Conservation (phyloP, 2,329 filamentous ascomycete species). For the Cucurbitaria berberidis region DNA sequence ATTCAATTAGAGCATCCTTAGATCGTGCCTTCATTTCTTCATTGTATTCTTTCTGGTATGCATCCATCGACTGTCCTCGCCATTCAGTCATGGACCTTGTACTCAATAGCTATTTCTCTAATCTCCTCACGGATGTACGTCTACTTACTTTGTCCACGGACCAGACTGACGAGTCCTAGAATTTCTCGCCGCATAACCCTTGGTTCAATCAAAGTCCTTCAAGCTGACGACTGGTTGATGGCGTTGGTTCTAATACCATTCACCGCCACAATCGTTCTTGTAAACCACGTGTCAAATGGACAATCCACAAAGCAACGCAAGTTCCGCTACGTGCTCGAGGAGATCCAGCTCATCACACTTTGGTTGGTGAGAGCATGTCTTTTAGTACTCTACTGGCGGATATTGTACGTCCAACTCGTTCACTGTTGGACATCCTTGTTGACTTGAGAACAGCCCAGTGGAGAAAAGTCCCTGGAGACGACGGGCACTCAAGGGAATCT, state of each 20-base stretch:
- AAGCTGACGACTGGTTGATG: constrained; percentile 40
- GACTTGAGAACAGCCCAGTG: constrained; percentile 14
- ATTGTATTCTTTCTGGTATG: constrained; percentile 3
- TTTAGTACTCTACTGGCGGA: constrained; percentile 35
- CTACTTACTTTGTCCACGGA: background rate
- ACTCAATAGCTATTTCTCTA: constrained; percentile 26
- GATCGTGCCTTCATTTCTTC: background rate
- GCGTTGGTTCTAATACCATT: constrained; percentile 29
- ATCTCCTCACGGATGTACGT: constrained; percentile 32
- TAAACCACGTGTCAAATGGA: constrained; percentile 11
- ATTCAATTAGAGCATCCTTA: background rate
- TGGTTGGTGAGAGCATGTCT: constrained; percentile 40
- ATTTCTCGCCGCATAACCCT: constrained; percentile 30
- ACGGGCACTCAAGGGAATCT: constrained; percentile 12
- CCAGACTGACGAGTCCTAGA: constrained; percentile 13
- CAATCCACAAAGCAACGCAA: constrained; percentile 10
- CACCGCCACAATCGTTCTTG: constrained; percentile 24
- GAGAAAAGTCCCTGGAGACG: constrained; percentile 15
- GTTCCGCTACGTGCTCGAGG: constrained; percentile 33
- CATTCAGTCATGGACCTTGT: constrained; percentile 34
- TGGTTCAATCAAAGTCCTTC: constrained; percentile 26
- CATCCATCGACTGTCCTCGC: constrained; percentile 14
- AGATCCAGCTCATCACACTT: constrained; percentile 30
- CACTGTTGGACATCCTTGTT: background rate
- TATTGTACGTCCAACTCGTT: constrained; percentile 22